Percentiles rank a stretch among this genome's conserved stretches.
Conservation (phyloP, 495 filamentous ascomycete species). For the Talaromyces thailandensis region DNA sequence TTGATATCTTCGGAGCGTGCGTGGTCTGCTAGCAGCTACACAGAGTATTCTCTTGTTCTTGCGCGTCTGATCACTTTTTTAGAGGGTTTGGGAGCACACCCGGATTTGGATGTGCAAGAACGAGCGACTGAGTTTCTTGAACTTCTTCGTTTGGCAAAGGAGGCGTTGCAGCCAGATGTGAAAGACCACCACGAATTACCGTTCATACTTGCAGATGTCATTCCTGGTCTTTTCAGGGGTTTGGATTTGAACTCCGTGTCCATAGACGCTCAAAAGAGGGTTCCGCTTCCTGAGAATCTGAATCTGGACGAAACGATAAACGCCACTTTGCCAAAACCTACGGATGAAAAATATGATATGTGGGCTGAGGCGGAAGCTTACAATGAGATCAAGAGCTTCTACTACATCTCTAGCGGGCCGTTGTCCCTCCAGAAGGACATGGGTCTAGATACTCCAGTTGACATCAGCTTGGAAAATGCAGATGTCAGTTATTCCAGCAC, state of each 20-base stretch:
- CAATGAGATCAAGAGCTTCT: conserved; percentile 55
- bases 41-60: conserved; percentile 63
- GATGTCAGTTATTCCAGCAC: conserved; percentile 17
- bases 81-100: conserved; percentile 67
- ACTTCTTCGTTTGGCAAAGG: conserved; percentile 71
- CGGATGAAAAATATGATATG: conserved; percentile 20
- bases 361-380: conserved; percentile 5
- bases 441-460: neutral
- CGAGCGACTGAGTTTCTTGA: conserved; percentile 87
- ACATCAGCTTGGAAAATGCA: conserved; percentile 3
- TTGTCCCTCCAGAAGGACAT: conserved; percentile 22
- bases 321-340: conserved; percentile 52
- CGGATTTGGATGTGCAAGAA: conserved; percentile 92
- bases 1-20: conserved; percentile 43
- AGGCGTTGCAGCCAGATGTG: conserved; percentile 62
- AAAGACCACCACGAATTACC: conserved; percentile 55
- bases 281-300: conserved; percentile 65
- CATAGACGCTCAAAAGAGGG: conserved; percentile 71
- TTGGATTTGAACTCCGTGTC: conserved; percentile 90
- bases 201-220: conserved; percentile 73
- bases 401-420: conserved; percentile 42
- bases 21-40: conserved; percentile 60
- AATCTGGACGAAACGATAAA: conserved; percentile 78
- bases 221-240: conserved; percentile 77
- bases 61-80: conserved; percentile 72